Base-by-base conservation (phyloP, 257 asterid genomes). In the Solanum stenotomum region DNA sequence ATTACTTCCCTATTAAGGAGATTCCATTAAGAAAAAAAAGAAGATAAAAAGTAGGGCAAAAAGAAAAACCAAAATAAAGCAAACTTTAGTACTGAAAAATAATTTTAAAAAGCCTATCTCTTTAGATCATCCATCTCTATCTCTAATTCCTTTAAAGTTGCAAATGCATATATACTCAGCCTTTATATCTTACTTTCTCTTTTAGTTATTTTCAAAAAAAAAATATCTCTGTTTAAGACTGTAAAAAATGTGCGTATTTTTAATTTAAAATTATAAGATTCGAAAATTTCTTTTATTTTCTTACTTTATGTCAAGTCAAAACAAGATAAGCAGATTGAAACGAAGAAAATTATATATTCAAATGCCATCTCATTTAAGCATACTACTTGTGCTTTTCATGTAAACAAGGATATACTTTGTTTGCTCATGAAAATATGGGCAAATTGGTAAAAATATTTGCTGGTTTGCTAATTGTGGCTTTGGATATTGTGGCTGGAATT, bases 401-500 rank as follows among this genome's bases (percentile, higher is more conserved):
- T 76, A 76, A 37, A 11, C 56, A 76, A 13, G 52, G 34, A 38
- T 12, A 38, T 76, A 23, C 83, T 23, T 27, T 27, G 5, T 29
- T 46, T 81, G 18, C 27, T 65, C 74, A 59, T 76, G 25, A 29
- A 86, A 89, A 90, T 90, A 95, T 94, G 99, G 90, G 84, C 8
- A 96, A 93, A 88, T 20, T 86, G 13, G 34, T 94, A n/a, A 96
- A 96, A 63, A 87, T 95, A 44, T 86, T 92, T 84, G 94, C 93
- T 25, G 94, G 98, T 86, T 79, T 95, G 72, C 70, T 96, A 89
- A 94, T 96, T 5, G 92, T 95, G 70, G 94, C 94, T 44, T 71
- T 94, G 91, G 99, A 96, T 92, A 91, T 93, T 56, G 86, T 88
- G 29, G 97, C 98, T 12, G 96, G 97, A 76, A 91, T 95, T 85